Conservation (phyloP, 257 asterid genomes). For the Salvia miltiorrhiza region DNA sequence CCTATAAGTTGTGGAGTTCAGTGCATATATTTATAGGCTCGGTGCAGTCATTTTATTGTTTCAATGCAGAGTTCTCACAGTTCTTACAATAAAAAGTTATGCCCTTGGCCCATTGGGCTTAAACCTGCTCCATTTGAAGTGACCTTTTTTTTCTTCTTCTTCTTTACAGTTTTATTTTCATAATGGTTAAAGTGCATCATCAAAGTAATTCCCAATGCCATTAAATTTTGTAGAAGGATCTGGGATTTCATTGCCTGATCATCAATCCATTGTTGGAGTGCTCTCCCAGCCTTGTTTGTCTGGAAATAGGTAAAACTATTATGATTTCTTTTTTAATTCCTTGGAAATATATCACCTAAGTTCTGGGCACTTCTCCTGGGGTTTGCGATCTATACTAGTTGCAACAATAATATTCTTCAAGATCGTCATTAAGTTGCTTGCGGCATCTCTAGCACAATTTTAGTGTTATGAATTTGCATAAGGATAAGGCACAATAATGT, state of each 20-base stretch:
- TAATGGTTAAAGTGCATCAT: conserved; percentile 6
- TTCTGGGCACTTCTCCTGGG: neutral
- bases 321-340: conserved; percentile 5
- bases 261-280: conserved; percentile 81
- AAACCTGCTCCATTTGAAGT: conserved; percentile 5
- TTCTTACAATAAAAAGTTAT: no score
- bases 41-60: no score
- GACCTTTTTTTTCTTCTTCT: neutral
- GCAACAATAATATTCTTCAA: neutral
- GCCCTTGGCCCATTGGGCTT: neutral
- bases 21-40: no score
- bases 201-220: conserved; percentile 3
- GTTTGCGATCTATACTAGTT: neutral
- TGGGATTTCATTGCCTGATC: conserved; percentile 59
- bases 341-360: conserved; percentile 4
- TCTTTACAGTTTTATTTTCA: neutral
- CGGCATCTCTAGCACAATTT: conserved; percentile 1
- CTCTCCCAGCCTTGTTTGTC: conserved; percentile 75
- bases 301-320: conserved; percentile 70
- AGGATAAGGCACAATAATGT: neutral
- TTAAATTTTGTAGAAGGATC: conserved; percentile 64
- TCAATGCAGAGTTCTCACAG: no score
- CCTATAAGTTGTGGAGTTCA: no score
- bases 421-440: conserved; percentile 9
- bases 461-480: neutral